Base-by-base conservation (phyloP, 2,329 filamentous ascomycete genomes). In the Drechslerella dactyloides region DNA sequence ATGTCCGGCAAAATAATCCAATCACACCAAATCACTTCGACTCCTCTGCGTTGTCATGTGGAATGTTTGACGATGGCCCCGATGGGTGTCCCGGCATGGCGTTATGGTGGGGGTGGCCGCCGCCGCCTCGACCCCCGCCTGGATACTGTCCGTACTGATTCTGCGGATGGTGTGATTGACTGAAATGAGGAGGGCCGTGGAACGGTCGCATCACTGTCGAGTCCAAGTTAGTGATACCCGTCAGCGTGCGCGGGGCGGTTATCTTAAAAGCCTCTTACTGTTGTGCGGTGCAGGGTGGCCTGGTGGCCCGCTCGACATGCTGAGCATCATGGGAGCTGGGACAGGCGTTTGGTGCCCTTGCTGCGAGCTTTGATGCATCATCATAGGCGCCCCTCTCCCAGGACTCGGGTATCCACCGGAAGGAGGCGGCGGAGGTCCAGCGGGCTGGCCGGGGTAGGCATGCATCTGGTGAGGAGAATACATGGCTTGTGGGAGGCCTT, bases 331-430 rank as follows among this genome's bases (percentile, higher is more conserved):
- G 74, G 85, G 82, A 85, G 93, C 81, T 83, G 86, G 77, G 82
- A 87, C 82, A 53, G 83, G 83, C 64, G 83, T 83, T 78, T 96
- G 91, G 44, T 72, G 68, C 10, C 93, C 92, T 79, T 96, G 93
- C 77, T 97, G 93, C 27, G 93, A 97, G 62, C 91, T 91, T 81
- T 96, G 91, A 75, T 93, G 93, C 77, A 89, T 90, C 93, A 97
- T 97, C 88, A 96, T 91, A 1, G 91, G 89, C 11, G 94, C 91
- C 19, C 88, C 87, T 53, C 92, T 86, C 64, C 91, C 88, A 0
- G 93, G 93, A 78, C 93, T 97, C n/a, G 91, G 90, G 77, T 90
- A 96, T 15, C 91, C 91, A 76, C 88, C 90, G 6, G 86, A 84
- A 48, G 86, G 90, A 19, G 89, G 86, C 61, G 83, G 82, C 64